Percentiles rank a stretch among this genome's conserved stretches.
Evolutionary conservation across 768 basidiomycete genomes (phyloP).

Genomic region (Leccinum barrowsii): DNA sequence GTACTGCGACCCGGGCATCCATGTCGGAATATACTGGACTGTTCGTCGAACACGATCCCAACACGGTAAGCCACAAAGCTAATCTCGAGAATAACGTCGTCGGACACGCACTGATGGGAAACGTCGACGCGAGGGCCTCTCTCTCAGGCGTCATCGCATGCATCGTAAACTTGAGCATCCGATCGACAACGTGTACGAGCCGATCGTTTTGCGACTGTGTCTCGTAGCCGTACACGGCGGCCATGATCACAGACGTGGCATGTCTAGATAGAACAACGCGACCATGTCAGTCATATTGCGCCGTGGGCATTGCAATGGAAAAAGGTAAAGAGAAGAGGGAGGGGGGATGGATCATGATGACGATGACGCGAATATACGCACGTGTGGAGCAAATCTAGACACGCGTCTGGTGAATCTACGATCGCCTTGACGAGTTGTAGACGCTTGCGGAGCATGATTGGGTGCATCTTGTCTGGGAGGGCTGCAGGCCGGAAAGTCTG

Average conservation of each 20-base stretch:
- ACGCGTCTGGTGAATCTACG: neutral
- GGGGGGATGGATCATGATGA: neutral
- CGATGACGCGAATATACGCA: neutral
- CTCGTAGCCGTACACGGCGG: constrained; percentile 9
- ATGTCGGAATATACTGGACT: constrained; percentile 8
- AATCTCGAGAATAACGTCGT: neutral
- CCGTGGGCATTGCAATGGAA: neutral
- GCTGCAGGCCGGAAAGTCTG: constrained; percentile 9
- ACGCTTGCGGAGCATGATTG: constrained; percentile 8
- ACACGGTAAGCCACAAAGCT: no score
- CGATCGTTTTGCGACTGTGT: neutral
- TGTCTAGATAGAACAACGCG: neutral
- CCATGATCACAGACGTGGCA: constrained; percentile 25
- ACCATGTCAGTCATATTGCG: neutral
- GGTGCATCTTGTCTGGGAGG: constrained; percentile 1
- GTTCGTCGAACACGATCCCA: neutral
- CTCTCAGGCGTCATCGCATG: constrained; percentile 1
- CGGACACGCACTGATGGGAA: constrained; percentile 1
- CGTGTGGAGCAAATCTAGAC: constrained; percentile 5
- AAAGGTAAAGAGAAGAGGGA: no score
- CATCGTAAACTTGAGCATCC: neutral
- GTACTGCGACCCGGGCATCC: constrained; percentile 3
- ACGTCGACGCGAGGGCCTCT: neutral
- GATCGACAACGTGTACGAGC: neutral
- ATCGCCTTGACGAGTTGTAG: constrained; percentile 6